Evolutionary conservation across 768 basidiomycete species (phyloP).

Genomic region (Hirschioporus abietinus): DNA sequence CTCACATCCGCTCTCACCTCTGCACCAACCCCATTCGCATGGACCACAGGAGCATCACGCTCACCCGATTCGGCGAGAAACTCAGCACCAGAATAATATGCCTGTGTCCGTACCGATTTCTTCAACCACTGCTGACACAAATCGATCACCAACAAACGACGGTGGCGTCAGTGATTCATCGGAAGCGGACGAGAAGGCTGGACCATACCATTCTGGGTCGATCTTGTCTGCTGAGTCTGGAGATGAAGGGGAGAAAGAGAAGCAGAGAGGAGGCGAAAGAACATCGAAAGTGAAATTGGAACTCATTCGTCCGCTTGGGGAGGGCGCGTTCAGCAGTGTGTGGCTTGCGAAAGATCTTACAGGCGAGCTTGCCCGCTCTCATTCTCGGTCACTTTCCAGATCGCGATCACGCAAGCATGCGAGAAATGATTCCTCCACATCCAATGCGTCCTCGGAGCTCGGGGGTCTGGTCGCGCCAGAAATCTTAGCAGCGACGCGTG

Average conservation of each 20-base stretch:
- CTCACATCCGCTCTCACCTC: neutral
- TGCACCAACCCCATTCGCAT: neutral
- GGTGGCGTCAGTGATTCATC: neutral
- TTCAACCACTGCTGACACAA: neutral
- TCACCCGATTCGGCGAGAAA: neutral
- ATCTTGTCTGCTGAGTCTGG: neutral
- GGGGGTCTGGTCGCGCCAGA: neutral
- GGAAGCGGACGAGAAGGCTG: neutral
- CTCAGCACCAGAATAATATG: neutral
- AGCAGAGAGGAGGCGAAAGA: neutral
- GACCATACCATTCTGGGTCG: neutral
- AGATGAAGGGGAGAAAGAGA: neutral
- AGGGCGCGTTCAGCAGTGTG: constrained; percentile 70
- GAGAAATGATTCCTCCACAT: neutral
- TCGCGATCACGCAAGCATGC: neutral
- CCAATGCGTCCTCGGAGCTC: neutral
- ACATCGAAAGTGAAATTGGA: constrained; percentile 23
- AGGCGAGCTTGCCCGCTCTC: neutral
- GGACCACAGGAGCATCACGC: neutral
- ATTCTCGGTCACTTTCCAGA: neutral
- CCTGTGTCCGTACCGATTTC: neutral
- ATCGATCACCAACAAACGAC: neutral
- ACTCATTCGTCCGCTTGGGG: constrained; percentile 53
- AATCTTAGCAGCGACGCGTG: neutral
- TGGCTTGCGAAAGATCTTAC: constrained; percentile 60